A percentile compares a stretch with the other conserved stretches of the same genome.
Evolutionary conservation across 2,329 filamentous ascomycete genomes (phyloP).

Genomic region (Zymoseptoria ardabiliae): DNA sequence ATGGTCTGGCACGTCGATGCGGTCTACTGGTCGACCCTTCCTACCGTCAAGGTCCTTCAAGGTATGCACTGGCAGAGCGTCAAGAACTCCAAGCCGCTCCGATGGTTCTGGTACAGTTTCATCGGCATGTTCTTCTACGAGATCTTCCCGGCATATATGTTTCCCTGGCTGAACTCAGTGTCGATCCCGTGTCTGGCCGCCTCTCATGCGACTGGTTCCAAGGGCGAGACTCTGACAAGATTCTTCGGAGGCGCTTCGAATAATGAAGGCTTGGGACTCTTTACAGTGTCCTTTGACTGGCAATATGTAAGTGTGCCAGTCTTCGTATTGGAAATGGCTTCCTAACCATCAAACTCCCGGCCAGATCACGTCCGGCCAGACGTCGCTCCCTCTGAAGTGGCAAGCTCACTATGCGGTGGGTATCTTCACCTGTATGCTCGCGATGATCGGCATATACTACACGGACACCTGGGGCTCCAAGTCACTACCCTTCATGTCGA

Average conservation of each 20-base stretch:
- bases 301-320: constrained; percentile 31
- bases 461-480: constrained; percentile 42
- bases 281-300: constrained; percentile 48
- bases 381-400: constrained; percentile 46
- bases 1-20: constrained; percentile 50
- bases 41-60: constrained; percentile 48
- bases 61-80: constrained; percentile 48
- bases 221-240: constrained; percentile 39
- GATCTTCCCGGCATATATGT: constrained; percentile 50
- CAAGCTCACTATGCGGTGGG: constrained; percentile 40
- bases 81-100: constrained; percentile 45
- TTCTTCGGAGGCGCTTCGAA: constrained; percentile 47
- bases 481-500: constrained; percentile 50
- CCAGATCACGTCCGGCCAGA: constrained; percentile 47
- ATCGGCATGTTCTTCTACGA: constrained; percentile 45
- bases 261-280: constrained; percentile 47
- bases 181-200: constrained; percentile 49
- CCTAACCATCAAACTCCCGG: not conserved
- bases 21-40: constrained; percentile 50
- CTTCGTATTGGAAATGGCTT: not conserved
- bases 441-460: constrained; percentile 49
- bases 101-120: constrained; percentile 45
- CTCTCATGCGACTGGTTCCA: constrained; percentile 44
- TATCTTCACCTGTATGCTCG: constrained; percentile 42
- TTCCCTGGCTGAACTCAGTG: constrained; percentile 48